Base-by-base conservation (phyloP, 2,329 filamentous ascomycete species). In the Rhexocercosporidium sp. region DNA sequence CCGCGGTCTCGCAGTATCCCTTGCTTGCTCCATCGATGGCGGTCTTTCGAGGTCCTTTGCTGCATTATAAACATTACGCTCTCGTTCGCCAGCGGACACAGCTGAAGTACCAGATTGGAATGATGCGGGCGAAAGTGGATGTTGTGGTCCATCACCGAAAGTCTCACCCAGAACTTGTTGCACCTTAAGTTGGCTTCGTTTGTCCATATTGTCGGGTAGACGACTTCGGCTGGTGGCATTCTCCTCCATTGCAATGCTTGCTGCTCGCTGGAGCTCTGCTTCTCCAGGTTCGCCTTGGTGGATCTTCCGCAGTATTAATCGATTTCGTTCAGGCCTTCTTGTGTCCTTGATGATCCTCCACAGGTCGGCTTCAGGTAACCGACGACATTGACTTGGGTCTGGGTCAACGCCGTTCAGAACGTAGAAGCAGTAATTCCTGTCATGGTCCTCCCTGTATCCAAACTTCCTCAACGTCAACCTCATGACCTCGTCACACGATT, bases 391-490 rank as follows among this genome's bases (percentile, higher is more conserved):
- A 59, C 86, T 87, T 34, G 93, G 91, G 72, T 96, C 91, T 1
- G 94, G 90, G 57, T 97, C 93, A 46, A 93, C 83, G 60, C 94
- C 95, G 72, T 93, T 90, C 66, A 98, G 84, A 0, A 97, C 91
- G 84, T 96, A 98, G 81, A 99, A 98, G 82, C 94, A 97, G 81
- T 97, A 98, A 76, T 96, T 97, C 75, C 94, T 89, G 77, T 96
- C 92, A 75, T 97, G 94, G 70, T 95, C 92, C 76, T 97, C 94
- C 25, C 94, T 92, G 34, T 97, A 85, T 47, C 90, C 89, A 70
- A 97, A 92, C 78, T 98, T 98, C 72, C 91, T 89, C 53, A 98
- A 81, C 0, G 96, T 97, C 68, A 93, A 91, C 54, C 94, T 86
- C 83, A 97, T 95, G 62, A 98, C 92, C 72, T 98, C 94, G 75